These are phyloP conservation scores for Endotrypanum monterogeii DNA, from an alignment of 208 protist genomes.

Conservation along the genomic window DNA sequence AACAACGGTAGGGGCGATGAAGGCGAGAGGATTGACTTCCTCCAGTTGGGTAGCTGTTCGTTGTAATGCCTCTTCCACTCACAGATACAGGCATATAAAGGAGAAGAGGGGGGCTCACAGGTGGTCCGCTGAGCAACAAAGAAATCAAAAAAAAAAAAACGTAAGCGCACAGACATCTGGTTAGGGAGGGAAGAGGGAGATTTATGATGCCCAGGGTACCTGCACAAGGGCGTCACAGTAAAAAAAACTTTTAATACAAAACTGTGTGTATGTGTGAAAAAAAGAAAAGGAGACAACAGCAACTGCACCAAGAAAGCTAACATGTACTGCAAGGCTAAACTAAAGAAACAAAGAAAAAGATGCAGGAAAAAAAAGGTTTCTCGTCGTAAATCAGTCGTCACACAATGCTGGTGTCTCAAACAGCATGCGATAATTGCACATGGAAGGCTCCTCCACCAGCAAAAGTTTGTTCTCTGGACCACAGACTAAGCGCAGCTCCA, in stretches of 20 bases:
- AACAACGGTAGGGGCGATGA: too few relatives aligned
- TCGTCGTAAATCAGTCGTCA: slow-evolving; percentile 30
- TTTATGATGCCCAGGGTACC: too few relatives aligned
- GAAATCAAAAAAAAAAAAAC: not conserved
- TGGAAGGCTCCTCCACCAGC: slow-evolving; percentile 62
- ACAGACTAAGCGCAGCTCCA: slow-evolving; percentile 68
- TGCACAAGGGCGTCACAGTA: too few relatives aligned
- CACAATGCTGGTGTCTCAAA: slow-evolving; percentile 79
- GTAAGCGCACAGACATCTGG: not conserved
- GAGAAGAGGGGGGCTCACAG: not conserved
- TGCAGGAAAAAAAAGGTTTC: not conserved
- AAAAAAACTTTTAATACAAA: not conserved
- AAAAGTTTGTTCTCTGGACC: slow-evolving; percentile 58
- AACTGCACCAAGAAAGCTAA: too few relatives aligned
- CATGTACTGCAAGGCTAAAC: too few relatives aligned
- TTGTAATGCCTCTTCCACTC: not conserved
- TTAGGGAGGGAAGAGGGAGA: not conserved
- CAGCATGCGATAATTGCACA: slow-evolving; percentile 78
- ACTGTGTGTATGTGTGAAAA: not conserved
- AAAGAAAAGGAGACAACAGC: not conserved
- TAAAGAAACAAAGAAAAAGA: not conserved
- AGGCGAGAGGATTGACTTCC: too few relatives aligned
- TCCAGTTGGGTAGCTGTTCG: not conserved
- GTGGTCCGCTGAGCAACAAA: not conserved
- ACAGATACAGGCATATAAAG: too few relatives aligned